Evolutionary conservation across 768 basidiomycete species (phyloP).

Genomic region (Lactarius pseudohatsudake): DNA sequence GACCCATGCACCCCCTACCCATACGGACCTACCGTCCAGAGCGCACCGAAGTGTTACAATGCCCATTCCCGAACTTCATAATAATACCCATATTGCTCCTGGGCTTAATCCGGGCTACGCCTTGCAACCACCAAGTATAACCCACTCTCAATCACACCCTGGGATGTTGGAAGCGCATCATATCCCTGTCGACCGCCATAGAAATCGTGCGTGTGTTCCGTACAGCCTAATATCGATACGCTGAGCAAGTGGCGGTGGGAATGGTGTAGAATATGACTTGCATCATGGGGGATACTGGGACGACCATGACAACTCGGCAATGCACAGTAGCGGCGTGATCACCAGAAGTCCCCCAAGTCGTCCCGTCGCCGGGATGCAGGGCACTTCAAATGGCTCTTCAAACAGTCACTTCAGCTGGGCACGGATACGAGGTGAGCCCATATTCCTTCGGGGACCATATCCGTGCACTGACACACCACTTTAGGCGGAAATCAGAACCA

Average conservation of each 20-base stretch:
- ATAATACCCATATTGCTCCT: neutral
- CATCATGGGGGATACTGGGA: neutral
- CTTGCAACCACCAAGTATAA: neutral
- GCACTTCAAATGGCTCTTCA: too few species aligned
- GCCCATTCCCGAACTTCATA: neutral
- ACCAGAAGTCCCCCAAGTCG: neutral
- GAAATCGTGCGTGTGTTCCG: neutral
- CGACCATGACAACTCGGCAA: neutral
- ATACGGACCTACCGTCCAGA: neutral
- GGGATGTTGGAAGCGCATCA: neutral
- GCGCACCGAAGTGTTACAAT: neutral
- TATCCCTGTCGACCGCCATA: neutral
- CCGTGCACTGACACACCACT: neutral
- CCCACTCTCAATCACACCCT: neutral
- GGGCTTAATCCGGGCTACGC: neutral
- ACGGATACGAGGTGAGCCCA: too few species aligned
- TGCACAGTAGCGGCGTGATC: neutral
- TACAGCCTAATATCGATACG: neutral
- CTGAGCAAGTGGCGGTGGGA: neutral
- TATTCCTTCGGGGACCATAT: neutral
- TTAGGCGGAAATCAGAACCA: neutral
- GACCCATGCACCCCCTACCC: neutral
- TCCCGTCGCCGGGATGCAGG: too few species aligned
- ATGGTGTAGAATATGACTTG: neutral
- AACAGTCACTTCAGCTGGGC: too few species aligned